These are phyloP conservation scores for Backusella macrospora DNA, from an alignment of 192 early-diverging fungal species.

Conservation along the genomic window DNA sequence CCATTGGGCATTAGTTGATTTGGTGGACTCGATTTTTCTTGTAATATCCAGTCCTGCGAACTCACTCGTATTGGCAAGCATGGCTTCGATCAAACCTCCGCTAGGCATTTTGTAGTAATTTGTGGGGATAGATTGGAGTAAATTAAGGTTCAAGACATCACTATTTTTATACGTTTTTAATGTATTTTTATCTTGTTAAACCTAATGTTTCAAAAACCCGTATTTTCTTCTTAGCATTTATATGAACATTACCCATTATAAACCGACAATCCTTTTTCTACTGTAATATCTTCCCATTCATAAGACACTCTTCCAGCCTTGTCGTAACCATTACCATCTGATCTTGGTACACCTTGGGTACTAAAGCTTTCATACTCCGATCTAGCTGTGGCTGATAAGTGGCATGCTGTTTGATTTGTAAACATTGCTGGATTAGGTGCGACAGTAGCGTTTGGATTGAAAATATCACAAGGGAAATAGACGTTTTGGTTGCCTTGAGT, in stretches of 20 bases:
- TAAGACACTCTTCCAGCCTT: constrained; percentile 40
- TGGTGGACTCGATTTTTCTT: constrained; percentile 37
- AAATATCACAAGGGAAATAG: constrained; percentile 40
- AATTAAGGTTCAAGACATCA: constrained; percentile 38
- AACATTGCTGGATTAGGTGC: constrained; percentile 30
- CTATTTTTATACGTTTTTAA: constrained; percentile 21
- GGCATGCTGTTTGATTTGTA: constrained; percentile 35
- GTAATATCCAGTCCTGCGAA: constrained; percentile 57
- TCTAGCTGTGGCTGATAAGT: constrained; percentile 30
- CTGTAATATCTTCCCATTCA: constrained; percentile 35
- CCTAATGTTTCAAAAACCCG: neutral
- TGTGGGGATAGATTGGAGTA: constrained; percentile 33
- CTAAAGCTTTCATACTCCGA: constrained; percentile 12
- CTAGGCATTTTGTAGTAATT: constrained; percentile 28
- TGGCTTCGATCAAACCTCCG: constrained; percentile 31
- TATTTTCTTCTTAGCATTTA: neutral
- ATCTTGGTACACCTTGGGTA: constrained; percentile 25
- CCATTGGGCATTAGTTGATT: constrained; percentile 48
- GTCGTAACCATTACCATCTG: constrained; percentile 24
- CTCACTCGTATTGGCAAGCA: constrained; percentile 1
- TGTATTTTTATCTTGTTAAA: neutral
- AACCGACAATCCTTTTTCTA: constrained; percentile 27
- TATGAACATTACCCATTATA: constrained; percentile 33
- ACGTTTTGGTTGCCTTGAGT: constrained; percentile 12
- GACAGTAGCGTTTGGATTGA: constrained; percentile 28